Percentiles rank a stretch among this genome's conserved stretches.
phyloP scores from a whole-genome alignment of 257 asterid genomes.

The Nicotiana noctiflora region DNA sequence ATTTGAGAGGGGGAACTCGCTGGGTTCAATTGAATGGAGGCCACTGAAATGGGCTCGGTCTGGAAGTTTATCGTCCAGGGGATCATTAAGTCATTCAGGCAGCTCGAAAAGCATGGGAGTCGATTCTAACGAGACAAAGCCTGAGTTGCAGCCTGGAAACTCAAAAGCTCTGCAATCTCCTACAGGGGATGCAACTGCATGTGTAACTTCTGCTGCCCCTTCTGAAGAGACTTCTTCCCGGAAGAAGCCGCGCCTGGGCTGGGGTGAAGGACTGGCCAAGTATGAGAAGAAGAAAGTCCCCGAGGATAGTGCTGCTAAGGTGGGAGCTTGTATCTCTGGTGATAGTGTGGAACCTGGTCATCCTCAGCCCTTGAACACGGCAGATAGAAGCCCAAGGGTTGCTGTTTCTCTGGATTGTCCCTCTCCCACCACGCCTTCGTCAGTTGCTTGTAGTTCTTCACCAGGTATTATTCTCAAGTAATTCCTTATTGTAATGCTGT shows the following conservation, averaged over 20 bases:
- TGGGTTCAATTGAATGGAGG: constrained; percentile 49
- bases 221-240: constrained; percentile 61
- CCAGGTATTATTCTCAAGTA: constrained; percentile 50
- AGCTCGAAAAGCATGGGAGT: constrained; percentile 37
- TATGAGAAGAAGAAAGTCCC: constrained; percentile 87
- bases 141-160: constrained; percentile 22
- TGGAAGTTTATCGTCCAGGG: constrained; percentile 36
- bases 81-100: constrained; percentile 35
- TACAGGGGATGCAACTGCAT: constrained; percentile 17
- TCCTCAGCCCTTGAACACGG: constrained; percentile 28
- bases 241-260: constrained; percentile 94
- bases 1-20: constrained; percentile 50
- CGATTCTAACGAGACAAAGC: constrained; percentile 27
- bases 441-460: constrained; percentile 80
- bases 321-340: constrained; percentile 21
- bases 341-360: constrained; percentile 38
- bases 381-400: constrained; percentile 56
- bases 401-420: constrained; percentile 45
- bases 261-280: constrained; percentile 99
- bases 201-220: constrained; percentile 21
- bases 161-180: constrained; percentile 24
- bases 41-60: constrained; percentile 36
- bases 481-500: not conserved
- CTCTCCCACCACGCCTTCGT: constrained; percentile 73
- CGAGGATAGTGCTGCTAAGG: constrained; percentile 43